These are phyloP conservation scores for Coffea eugenioides DNA, from an alignment of 257 asterid species.

Conservation along the genomic window DNA sequence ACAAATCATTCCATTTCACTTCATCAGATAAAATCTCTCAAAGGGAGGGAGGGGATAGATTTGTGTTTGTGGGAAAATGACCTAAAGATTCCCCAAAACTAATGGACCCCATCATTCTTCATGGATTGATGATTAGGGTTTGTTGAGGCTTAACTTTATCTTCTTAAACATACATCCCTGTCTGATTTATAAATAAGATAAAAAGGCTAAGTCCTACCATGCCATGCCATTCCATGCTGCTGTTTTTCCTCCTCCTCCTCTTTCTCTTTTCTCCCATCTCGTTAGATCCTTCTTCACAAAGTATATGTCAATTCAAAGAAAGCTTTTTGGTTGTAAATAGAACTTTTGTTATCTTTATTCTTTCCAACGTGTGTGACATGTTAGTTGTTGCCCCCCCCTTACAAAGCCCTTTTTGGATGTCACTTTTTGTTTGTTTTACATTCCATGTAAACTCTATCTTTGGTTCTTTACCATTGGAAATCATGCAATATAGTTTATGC, in stretches of 20 bases:
- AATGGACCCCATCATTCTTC: conserved; percentile 55
- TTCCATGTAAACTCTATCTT: conserved; percentile 7
- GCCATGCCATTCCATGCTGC: not conserved
- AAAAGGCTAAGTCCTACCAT: conserved; percentile 9
- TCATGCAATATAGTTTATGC: conserved; percentile 15
- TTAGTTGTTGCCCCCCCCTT: conserved; percentile 44
- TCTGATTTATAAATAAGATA: conserved; percentile 17
- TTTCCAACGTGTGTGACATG: conserved; percentile 51
- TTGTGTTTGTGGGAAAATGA: not conserved
- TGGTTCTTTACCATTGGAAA: not conserved
- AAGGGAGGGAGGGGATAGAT: no score
- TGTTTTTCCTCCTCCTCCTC: conserved; percentile 6
- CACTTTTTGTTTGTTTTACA: conserved; percentile 67
- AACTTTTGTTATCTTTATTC: conserved; percentile 49
- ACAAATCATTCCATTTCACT: conserved; percentile 15
- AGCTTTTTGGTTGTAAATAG: conserved; percentile 44
- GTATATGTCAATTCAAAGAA: conserved; percentile 48
- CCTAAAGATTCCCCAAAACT: conserved; percentile 52
- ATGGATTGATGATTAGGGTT: conserved; percentile 62
- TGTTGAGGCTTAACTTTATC: conserved; percentile 33
- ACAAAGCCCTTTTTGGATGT: conserved; percentile 27
- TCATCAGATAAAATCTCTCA: not conserved
- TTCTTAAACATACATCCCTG: conserved; percentile 9
- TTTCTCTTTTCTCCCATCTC: not conserved
- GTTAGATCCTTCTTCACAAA: conserved; percentile 61